Conservation (phyloP, 164 flowering plant species). For the Vitis rupestris region DNA sequence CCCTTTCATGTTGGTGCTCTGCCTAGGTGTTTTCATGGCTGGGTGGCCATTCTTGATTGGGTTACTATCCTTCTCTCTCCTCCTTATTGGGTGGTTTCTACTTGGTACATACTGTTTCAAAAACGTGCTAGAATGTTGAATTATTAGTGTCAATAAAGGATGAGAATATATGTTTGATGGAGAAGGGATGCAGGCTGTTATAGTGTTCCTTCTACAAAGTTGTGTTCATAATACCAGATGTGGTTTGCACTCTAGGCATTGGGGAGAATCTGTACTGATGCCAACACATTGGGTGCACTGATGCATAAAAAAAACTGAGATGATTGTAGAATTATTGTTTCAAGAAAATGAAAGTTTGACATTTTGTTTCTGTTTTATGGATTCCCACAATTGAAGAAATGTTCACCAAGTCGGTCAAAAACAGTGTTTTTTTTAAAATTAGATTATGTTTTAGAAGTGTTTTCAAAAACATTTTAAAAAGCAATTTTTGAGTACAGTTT, state of each 20-base stretch:
- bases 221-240: not conserved
- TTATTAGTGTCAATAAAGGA: not conserved
- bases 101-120: slow-evolving; percentile 57
- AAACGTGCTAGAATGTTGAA: slow-evolving; percentile 54
- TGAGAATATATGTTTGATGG: not conserved
- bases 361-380: no score
- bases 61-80: slow-evolving; percentile 55
- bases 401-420: no score
- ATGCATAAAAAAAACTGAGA: slow-evolving; percentile 1
- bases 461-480: no score
- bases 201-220: not conserved
- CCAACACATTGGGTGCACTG: not conserved
- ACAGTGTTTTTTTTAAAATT: no score
- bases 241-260: not conserved
- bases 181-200: no score
- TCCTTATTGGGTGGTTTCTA: slow-evolving; percentile 72
- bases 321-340: not conserved
- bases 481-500: no score
- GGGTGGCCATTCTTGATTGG: slow-evolving; percentile 87
- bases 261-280: not conserved
- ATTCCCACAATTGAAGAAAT: no score
- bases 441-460: no score
- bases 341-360: not conserved
- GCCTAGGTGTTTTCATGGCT: slow-evolving; percentile 59
- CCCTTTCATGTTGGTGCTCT: slow-evolving; percentile 57